phyloP scores from a whole-genome alignment of 345 rosid species.

The Jatropha curcas region DNA sequence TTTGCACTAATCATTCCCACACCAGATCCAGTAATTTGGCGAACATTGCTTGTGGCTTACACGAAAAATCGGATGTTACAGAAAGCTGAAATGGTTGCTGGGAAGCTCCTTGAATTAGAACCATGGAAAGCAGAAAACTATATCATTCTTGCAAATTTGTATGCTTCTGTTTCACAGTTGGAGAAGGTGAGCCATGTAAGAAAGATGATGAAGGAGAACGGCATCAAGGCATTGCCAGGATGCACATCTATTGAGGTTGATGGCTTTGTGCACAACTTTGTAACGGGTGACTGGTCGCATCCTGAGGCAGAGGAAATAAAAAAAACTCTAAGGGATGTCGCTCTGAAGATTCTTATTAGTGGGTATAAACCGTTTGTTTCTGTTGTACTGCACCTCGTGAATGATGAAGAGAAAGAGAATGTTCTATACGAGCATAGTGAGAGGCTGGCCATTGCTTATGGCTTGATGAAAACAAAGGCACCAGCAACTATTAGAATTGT shows the following conservation, averaged over 20 bases:
- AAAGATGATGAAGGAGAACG: constrained; percentile 20
- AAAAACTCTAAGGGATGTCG: constrained; percentile 2
- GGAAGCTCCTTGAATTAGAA: constrained; percentile 17
- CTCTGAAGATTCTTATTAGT: background rate
- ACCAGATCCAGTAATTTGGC: constrained; percentile 23
- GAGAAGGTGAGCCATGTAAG: constrained; percentile 26
- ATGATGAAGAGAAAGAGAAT: constrained; percentile 18
- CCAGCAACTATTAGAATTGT: constrained; percentile 19
- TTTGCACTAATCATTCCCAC: constrained; percentile 7
- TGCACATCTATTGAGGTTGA: constrained; percentile 24
- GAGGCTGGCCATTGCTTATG: constrained; percentile 27
- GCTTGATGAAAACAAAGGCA: constrained; percentile 13
- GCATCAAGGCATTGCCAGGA: constrained; percentile 22
- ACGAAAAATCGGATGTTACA: constrained; percentile 9
- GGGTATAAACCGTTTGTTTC: constrained; percentile 22
- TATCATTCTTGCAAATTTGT: constrained; percentile 13
- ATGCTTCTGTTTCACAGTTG: constrained; percentile 17
- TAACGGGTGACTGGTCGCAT: constrained; percentile 25
- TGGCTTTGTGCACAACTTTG: constrained; percentile 23
- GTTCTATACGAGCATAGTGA: constrained; percentile 18
- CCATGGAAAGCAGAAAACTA: constrained; percentile 24
- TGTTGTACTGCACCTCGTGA: constrained; percentile 15
- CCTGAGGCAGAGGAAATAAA: constrained; percentile 22
- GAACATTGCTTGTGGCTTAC: constrained; percentile 22
- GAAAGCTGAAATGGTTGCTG: constrained; percentile 15